Base-by-base conservation (phyloP, 2,329 filamentous ascomycete species). In the Metarhizium robertsii region DNA sequence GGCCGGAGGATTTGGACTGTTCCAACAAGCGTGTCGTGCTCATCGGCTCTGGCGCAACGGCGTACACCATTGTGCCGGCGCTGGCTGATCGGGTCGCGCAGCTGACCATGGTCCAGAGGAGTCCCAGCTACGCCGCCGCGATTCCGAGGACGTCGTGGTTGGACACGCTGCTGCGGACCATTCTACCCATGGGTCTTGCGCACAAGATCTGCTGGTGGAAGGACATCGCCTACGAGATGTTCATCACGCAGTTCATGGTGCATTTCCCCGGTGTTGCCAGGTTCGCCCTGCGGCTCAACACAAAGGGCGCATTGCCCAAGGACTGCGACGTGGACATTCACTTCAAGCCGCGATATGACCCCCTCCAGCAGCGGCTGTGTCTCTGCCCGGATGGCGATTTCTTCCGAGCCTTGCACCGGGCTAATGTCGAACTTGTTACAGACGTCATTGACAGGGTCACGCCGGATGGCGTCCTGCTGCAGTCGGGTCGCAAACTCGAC, bases 31-130 rank as follows among this genome's bases (percentile, higher is more conserved):
- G 81, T 48, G 75, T 92, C 25, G 79, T 89, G 47, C 76, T 92
- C 56, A 81, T 94, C 59, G 89, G 89, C 16, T 86, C 81, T 16
- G 90, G 90, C 7, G 90, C 90, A 2, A 95, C 90, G 0, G 86
- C 89, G 6, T 72, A 92, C 51, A 94, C 90, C 0, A 76, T 95
- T 1, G 68, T 95, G 3, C 90, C 90, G 0, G 80, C 77, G 50
- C 71, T 95, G 49, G 81, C 84, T 1, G 72, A 86, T 47, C 80
- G 78, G 43, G 88, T 87, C 5, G 71, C 71, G 5, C 78, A 80
- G 14, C 83, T 91, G 32, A 92, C 88, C 1, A 90, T 92, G 81
- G 77, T 95, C 2, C 90, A 95, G 71, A 83, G 90, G 55, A 90
- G 84, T 49, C 90, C 90, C 0, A 80, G 79, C 0, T 92, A 89